These are phyloP conservation scores for Daldinia bambusicola DNA, from an alignment of 495 filamentous ascomycete species.

Conservation along the genomic window DNA sequence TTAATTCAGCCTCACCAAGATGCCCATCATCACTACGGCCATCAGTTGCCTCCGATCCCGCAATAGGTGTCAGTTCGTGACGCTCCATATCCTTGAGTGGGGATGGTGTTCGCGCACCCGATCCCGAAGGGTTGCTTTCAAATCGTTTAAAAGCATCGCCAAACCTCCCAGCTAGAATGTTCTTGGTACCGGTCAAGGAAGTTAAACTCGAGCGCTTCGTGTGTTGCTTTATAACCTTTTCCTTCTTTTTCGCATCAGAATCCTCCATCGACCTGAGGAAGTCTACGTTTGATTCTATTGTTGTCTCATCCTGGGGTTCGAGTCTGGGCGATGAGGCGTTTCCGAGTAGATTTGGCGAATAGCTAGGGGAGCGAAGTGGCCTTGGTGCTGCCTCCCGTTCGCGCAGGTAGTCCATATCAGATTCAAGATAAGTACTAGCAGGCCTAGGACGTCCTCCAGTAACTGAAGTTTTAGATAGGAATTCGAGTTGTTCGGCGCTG, in stretches of 20 bases:
- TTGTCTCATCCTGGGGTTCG: slow-evolving; percentile 67
- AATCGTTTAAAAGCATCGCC: slow-evolving; percentile 96
- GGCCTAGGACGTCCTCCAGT: slow-evolving; percentile 65
- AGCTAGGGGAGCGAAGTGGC: slow-evolving; percentile 50
- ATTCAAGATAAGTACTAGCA: slow-evolving; percentile 79
- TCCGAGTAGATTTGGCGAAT: slow-evolving; percentile 51
- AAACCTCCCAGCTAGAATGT: slow-evolving; percentile 88
- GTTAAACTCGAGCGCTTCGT: slow-evolving; percentile 84
- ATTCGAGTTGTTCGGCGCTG: slow-evolving; percentile 67
- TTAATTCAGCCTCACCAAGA: slow-evolving; percentile 71
- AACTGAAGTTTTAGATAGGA: slow-evolving; percentile 51
- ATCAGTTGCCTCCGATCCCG: slow-evolving; percentile 79
- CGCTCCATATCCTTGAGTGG: slow-evolving; percentile 64
- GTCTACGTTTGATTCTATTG: slow-evolving; percentile 87
- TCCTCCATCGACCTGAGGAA: slow-evolving; percentile 85
- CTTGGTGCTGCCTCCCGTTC: slow-evolving; percentile 64
- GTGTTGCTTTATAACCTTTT: slow-evolving; percentile 72
- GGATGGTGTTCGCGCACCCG: slow-evolving; percentile 63
- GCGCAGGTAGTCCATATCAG: slow-evolving; percentile 79
- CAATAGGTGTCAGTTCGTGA: slow-evolving; percentile 73
- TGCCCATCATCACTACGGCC: slow-evolving; percentile 74
- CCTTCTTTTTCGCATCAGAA: slow-evolving; percentile 74
- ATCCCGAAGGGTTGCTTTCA: slow-evolving; percentile 67
- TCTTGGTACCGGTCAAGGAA: slow-evolving; percentile 83
- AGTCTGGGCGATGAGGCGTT: slow-evolving; percentile 52